Evolutionary conservation across 257 asterid genomes (phyloP).

Genomic region (Solanum sitiens): DNA sequence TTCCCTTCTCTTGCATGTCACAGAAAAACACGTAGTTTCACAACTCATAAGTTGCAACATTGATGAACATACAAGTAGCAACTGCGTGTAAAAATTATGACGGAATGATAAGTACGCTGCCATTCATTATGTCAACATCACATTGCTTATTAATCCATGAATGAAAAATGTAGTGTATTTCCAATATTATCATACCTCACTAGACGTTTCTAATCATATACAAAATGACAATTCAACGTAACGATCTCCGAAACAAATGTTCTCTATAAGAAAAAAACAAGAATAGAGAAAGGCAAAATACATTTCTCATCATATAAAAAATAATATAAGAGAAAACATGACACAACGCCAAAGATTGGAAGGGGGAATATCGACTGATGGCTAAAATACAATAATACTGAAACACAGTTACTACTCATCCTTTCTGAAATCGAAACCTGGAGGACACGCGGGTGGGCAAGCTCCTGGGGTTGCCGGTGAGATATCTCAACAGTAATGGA

Average conservation of each 20-base stretch:
- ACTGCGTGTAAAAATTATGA: not conserved
- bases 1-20: not conserved
- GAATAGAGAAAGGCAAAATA: not conserved
- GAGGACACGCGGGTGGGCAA: not conserved
- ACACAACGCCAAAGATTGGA: not conserved
- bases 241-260: not conserved
- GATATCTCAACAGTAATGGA: not conserved
- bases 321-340: not conserved
- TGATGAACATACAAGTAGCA: not conserved
- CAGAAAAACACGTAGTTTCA: not conserved
- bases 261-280: not conserved
- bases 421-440: not conserved
- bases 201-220: not conserved
- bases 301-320: not conserved
- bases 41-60: not conserved
- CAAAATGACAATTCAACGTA: not conserved
- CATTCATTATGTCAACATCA: not conserved
- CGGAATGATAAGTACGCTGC: not conserved
- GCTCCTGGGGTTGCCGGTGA: not conserved
- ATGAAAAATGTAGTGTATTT: not conserved
- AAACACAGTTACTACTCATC: not conserved
- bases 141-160: not conserved
- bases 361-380: not conserved
- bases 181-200: not conserved
- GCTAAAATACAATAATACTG: not conserved